Conservation (phyloP, 768 basidiomycete species). For the Lactifluus piperatus region DNA sequence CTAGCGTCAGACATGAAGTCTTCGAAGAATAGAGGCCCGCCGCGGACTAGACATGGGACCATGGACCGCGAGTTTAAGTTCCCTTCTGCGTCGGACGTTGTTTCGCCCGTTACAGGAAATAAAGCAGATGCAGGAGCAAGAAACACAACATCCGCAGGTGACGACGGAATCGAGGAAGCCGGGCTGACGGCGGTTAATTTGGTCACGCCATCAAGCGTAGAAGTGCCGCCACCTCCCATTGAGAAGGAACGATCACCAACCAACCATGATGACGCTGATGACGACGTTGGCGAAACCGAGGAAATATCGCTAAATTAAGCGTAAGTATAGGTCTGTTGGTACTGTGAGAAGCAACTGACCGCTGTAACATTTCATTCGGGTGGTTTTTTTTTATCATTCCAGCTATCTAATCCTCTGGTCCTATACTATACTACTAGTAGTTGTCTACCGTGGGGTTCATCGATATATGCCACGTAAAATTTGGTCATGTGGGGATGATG, state of each 20-base stretch:
- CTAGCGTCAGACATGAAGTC: slow-evolving; percentile 21
- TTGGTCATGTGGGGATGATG: too few relatives aligned
- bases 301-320: slow-evolving; percentile 41
- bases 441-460: too few relatives aligned
- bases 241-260: slow-evolving; percentile 53
- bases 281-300: slow-evolving; percentile 72
- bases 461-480: too few relatives aligned
- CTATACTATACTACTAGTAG: not conserved
- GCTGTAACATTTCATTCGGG: not conserved
- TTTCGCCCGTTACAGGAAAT: not conserved
- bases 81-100: slow-evolving; percentile 30
- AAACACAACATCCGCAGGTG: not conserved
- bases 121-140: not conserved
- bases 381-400: not conserved
- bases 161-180: slow-evolving; percentile 6
- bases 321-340: not conserved
- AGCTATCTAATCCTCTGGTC: not conserved
- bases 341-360: not conserved
- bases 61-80: slow-evolving; percentile 77
- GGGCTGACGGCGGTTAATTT: not conserved
- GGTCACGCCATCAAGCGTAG: slow-evolving; percentile 54
- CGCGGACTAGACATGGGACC: slow-evolving; percentile 44
- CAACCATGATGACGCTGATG: slow-evolving; percentile 47
- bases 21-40: slow-evolving; percentile 16
- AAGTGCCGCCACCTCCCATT: slow-evolving; percentile 73